A percentile compares a stretch with the other conserved stretches of the same genome.
phyloP scores from a whole-genome alignment of 441 rosid genomes.

The Erodium moschatum region DNA sequence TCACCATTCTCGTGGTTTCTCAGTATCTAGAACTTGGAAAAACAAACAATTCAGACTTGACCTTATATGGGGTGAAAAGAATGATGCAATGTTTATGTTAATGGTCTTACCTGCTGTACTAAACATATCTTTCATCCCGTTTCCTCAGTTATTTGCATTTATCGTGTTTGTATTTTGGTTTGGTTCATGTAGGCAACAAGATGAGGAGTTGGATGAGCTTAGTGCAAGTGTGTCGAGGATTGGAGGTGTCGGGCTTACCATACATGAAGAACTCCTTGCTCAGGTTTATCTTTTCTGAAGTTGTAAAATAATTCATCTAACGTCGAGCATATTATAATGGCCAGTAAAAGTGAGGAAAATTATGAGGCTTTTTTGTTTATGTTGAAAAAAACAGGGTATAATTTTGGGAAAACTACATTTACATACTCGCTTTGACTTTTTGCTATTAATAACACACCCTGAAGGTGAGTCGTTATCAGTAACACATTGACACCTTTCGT shows the following conservation, averaged over 20 bases:
- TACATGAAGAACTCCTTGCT: conserved; percentile 84
- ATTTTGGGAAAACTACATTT: too few relatives aligned
- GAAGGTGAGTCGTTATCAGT: too few relatives aligned
- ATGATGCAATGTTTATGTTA: not conserved
- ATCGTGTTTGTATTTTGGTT: conserved; percentile 14
- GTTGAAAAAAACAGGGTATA: not conserved
- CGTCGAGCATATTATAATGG: not conserved
- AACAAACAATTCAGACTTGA: not conserved
- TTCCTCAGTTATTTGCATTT: conserved; percentile 8
- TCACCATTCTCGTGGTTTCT: not conserved
- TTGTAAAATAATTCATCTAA: conserved; percentile 10
- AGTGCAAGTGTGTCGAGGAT: conserved; percentile 87
- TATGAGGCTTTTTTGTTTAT: not conserved
- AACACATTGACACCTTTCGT: too few relatives aligned
- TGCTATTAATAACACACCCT: too few relatives aligned
- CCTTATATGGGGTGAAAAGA: not conserved
- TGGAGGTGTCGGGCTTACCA: conserved; percentile 93
- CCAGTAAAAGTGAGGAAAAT: not conserved
- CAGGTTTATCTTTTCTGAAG: conserved; percentile 46
- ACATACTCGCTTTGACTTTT: too few relatives aligned
- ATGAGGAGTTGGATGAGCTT: conserved; percentile 93
- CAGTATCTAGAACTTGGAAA: not conserved
- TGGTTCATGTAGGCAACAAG: conserved; percentile 64
- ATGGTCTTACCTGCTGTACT: not conserved
- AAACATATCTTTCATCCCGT: not conserved